A percentile compares a stretch with the other conserved stretches of the same genome.
Evolutionary conservation across 2,329 filamentous ascomycete genomes (phyloP).

Genomic region (Remersonia thermophila): DNA sequence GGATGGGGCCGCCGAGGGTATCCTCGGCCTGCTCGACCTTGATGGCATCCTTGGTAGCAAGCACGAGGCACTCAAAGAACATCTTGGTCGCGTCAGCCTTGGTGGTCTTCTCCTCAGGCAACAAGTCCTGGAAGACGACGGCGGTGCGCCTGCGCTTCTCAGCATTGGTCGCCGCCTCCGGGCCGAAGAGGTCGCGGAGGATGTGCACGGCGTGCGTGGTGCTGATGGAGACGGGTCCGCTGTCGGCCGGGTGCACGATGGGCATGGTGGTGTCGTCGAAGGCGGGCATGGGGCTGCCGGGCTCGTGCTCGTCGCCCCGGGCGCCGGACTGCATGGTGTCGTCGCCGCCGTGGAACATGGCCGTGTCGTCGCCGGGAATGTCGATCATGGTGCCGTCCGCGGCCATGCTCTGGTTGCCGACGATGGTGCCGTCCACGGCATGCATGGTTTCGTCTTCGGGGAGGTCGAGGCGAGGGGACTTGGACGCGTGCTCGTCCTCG

Average conservation of each 20-base stretch:
- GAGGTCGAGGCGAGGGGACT: slow-evolving; percentile 58
- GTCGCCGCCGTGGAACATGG: slow-evolving; percentile 33
- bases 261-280: slow-evolving; percentile 72
- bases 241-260: slow-evolving; percentile 68
- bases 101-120: slow-evolving; percentile 69
- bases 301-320: slow-evolving; percentile 27
- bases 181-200: slow-evolving; percentile 75
- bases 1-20: slow-evolving; percentile 63
- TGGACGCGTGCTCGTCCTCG: slow-evolving; percentile 49
- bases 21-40: slow-evolving; percentile 79
- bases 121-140: slow-evolving; percentile 81
- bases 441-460: slow-evolving; percentile 48
- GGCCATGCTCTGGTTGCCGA: slow-evolving; percentile 41
- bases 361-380: slow-evolving; percentile 45
- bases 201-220: slow-evolving; percentile 95
- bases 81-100: slow-evolving; percentile 95
- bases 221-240: slow-evolving; percentile 74
- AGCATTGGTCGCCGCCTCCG: slow-evolving; percentile 54
- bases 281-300: slow-evolving; percentile 39
- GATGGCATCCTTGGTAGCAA: slow-evolving; percentile 95
- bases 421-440: slow-evolving; percentile 35
- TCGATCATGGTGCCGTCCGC: slow-evolving; percentile 53
- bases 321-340: slow-evolving; percentile 26
- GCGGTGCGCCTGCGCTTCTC: slow-evolving; percentile 62
- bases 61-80: slow-evolving; percentile 94